Evolutionary conservation across 2,329 filamentous ascomycete genomes (phyloP).

Genomic region (Aspergillus floridensis): DNA sequence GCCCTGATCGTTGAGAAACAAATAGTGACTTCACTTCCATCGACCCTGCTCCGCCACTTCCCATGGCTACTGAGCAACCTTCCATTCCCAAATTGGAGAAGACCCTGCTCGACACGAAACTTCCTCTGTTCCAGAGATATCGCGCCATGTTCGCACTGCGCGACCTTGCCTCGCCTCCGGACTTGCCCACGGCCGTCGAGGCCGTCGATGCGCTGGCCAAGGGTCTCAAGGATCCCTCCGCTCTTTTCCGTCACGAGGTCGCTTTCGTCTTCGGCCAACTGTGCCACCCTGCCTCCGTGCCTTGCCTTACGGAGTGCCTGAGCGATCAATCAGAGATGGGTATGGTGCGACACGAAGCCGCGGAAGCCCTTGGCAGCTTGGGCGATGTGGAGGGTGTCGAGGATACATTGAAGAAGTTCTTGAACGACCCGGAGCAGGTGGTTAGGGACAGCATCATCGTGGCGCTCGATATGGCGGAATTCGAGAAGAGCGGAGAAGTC

Average conservation of each 20-base stretch:
- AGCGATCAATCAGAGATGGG: constrained; percentile 78
- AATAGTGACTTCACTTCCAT: constrained; percentile 89
- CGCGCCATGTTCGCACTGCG: constrained; percentile 97
- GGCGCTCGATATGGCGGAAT: constrained; percentile 96
- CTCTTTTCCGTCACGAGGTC: constrained; percentile 94
- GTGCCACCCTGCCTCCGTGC: constrained; percentile 93
- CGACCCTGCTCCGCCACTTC: constrained; percentile 87
- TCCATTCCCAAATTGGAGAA: constrained; percentile 73
- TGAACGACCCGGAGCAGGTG: constrained; percentile 87
- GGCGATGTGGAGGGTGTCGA: constrained; percentile 94
- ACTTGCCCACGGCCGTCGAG: constrained; percentile 83
- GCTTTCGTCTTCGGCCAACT: constrained; percentile 98
- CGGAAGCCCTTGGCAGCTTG: constrained; percentile 89
- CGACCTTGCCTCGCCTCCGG: constrained; percentile 89
- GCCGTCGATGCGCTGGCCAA: constrained; percentile 81
- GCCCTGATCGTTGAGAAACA: constrained; percentile 23
- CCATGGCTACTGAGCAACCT: constrained; percentile 59
- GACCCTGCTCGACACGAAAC: constrained; percentile 71
- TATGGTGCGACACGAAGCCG: constrained; percentile 97
- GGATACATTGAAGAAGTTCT: constrained; percentile 74
- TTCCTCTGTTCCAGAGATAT: constrained; percentile 88
- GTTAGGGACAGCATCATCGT: constrained; percentile 94
- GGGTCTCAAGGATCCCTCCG: constrained; percentile 80
- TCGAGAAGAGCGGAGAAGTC: constrained; percentile 80
- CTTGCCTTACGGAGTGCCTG: constrained; percentile 74